These are phyloP conservation scores for Onygenales sp. DNA, from an alignment of 2,329 filamentous ascomycete species.

Conservation along the genomic window DNA sequence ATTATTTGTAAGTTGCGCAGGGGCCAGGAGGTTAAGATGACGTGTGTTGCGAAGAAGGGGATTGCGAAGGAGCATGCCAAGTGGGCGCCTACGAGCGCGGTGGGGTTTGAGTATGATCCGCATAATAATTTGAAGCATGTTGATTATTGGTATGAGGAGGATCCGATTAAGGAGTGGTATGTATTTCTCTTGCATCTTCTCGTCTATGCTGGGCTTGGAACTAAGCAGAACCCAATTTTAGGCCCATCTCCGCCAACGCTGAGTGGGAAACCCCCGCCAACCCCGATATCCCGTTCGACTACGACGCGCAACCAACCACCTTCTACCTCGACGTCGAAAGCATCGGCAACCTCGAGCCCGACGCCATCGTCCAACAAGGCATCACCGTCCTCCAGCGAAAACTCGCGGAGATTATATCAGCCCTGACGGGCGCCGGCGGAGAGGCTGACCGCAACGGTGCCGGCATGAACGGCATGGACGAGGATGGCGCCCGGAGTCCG, in stretches of 20 bases:
- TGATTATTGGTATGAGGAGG: conserved; percentile 90
- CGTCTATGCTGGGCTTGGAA: not conserved
- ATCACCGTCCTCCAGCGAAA: conserved; percentile 87
- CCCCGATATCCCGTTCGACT: conserved; percentile 83
- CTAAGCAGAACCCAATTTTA: conserved; percentile 5
- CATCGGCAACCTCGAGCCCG: conserved; percentile 77
- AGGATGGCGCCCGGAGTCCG: conserved; percentile 40
- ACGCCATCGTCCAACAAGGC: conserved; percentile 78
- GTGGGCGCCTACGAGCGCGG: conserved; percentile 85
- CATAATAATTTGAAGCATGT: conserved; percentile 91
- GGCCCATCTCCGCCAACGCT: conserved; percentile 30
- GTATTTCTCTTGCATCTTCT: conserved; percentile 10
- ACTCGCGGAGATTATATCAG: conserved; percentile 67
- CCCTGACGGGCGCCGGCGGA: conserved; percentile 44
- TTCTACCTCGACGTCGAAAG: conserved; percentile 96
- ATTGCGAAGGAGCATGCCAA: conserved; percentile 99
- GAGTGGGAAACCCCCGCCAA: conserved; percentile 70
- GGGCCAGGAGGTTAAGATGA: conserved; percentile 82
- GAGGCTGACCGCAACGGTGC: conserved; percentile 47
- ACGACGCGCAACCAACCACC: conserved; percentile 68
- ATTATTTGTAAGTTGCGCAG: conserved; percentile 85
- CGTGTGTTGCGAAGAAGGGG: conserved; percentile 92
- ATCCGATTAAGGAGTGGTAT: conserved; percentile 74
- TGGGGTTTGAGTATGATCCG: conserved; percentile 97
- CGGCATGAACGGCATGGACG: conserved; percentile 30